Percentiles rank a stretch among this genome's conserved stretches.
Evolutionary conservation across 331 rosid genomes (phyloP).

Genomic region (Prunus yedoensis): DNA sequence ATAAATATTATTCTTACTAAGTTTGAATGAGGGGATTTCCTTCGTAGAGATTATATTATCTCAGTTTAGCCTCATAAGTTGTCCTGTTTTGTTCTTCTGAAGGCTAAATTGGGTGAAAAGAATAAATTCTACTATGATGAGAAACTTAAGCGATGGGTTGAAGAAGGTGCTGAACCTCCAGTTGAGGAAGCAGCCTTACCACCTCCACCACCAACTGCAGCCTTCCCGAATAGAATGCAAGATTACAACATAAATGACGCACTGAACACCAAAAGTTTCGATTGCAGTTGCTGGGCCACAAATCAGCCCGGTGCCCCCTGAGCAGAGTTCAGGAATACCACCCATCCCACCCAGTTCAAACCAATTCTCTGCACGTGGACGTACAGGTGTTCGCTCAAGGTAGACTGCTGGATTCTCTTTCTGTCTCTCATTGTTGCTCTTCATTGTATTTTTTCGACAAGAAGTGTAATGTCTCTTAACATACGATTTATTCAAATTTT

Average conservation of each 20-base stretch:
- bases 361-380: conserved; percentile 42
- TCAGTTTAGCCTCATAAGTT: not conserved
- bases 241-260: conserved; percentile 24
- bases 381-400: conserved; percentile 34
- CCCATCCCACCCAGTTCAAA: conserved; percentile 37
- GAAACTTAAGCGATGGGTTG: conserved; percentile 49
- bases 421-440: conserved; percentile 1
- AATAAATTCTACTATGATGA: conserved; percentile 41
- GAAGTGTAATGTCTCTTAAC: not conserved
- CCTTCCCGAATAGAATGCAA: conserved; percentile 28
- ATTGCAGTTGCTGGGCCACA: conserved; percentile 21
- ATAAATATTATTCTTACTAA: not conserved
- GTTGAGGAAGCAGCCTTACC: conserved; percentile 27
- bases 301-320: conserved; percentile 17
- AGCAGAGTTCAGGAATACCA: conserved; percentile 25
- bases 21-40: not conserved
- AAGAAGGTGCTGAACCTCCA: conserved; percentile 42
- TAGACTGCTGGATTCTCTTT: conserved; percentile 4
- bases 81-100: conserved; percentile 15
- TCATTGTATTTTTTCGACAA: not conserved
- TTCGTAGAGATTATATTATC: not conserved
- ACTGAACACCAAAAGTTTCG: conserved; percentile 14
- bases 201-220: conserved; percentile 37
- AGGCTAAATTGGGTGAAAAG: conserved; percentile 43
- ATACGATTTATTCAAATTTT: conserved; percentile 1